Evolutionary conservation across 164 flowering plant species (phyloP), one percentile per base, ranked within the genome.

Genomic region (Cinnamomum chago): DNA sequence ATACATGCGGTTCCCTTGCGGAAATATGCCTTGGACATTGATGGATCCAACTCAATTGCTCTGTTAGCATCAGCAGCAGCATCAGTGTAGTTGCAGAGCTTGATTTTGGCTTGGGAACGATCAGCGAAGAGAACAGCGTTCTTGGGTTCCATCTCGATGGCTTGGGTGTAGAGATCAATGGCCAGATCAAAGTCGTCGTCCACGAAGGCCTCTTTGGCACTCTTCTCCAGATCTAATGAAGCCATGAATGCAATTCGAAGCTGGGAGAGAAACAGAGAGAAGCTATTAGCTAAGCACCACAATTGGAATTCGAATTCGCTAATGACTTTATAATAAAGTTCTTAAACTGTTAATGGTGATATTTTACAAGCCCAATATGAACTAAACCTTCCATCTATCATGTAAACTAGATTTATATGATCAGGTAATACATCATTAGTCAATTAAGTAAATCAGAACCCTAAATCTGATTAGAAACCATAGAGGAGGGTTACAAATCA

Each of bases 61-160:
- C 76, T 88, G 68, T 82, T 87, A 27, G 96, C 89, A 85, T 93
- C 98, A 73, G 88, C 85, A 80, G 91, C 90, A 68, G 98, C 94
- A 94, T 97, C 97, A 51, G 95, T 87, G 81, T 80, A 86, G 75
- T 81, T 86, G 24, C 60, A 0, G 86, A 90, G 89, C 76, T 94
- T 94, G 84, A 92, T 88, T 75, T 90, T 88, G 83, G 93, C 93
- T 82, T 94, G 98, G 60, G 98, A 91, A 1, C 96, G 95, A 77
- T 94, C 97, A 13, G 89, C 90, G 68, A 60, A 90, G 68, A 94
- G 90, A 52, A 87, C 88, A 27, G 96, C 84, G 73, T 84, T 83
- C 9, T 72, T 80, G 65, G 95, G 90, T 79, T 76, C 84, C 51
- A 87, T 68, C 13, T 70, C 76, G 50, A 92, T 88, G 62, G 98